A percentile compares a stretch with the other conserved stretches of the same genome.
phyloP scores from a whole-genome alignment of 345 rosid species.

The Heritiera littoralis region DNA sequence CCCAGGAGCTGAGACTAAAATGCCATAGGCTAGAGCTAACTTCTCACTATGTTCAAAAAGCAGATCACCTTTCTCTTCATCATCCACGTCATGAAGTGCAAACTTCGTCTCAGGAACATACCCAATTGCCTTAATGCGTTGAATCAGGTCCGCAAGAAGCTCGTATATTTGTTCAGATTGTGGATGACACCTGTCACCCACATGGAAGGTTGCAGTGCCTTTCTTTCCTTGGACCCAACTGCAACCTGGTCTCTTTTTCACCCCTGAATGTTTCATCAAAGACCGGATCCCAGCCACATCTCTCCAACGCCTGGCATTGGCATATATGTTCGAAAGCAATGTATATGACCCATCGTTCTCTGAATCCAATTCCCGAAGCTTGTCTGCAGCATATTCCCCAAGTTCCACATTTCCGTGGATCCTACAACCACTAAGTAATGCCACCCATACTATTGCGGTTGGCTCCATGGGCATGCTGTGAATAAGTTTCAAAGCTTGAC shows the following conservation, averaged over 20 bases:
- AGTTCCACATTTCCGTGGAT: slow-evolving; percentile 72
- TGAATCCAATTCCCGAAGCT: slow-evolving; percentile 47
- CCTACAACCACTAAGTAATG: slow-evolving; percentile 76
- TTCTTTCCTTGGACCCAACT: slow-evolving; percentile 84
- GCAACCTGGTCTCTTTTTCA: slow-evolving; percentile 82
- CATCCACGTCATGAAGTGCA: slow-evolving; percentile 89
- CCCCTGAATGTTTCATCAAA: slow-evolving; percentile 63
- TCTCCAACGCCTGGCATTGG: slow-evolving; percentile 79
- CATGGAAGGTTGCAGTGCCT: slow-evolving; percentile 74
- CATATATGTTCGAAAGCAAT: slow-evolving; percentile 77
- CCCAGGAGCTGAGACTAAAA: slow-evolving; percentile 57
- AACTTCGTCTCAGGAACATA: slow-evolving; percentile 77
- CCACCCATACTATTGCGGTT: slow-evolving; percentile 67
- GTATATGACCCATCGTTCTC: slow-evolving; percentile 78
- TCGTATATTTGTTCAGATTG: slow-evolving; percentile 50
- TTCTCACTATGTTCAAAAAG: slow-evolving; percentile 83
- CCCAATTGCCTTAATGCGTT: slow-evolving; percentile 66
- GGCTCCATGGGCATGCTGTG: slow-evolving; percentile 72
- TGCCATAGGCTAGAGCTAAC: slow-evolving; percentile 78
- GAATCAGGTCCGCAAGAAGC: slow-evolving; percentile 55
- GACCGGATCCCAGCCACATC: slow-evolving; percentile 77
- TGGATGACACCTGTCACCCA: slow-evolving; percentile 72
- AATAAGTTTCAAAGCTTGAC: slow-evolving; percentile 62
- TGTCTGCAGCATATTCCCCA: slow-evolving; percentile 69
- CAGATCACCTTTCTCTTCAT: slow-evolving; percentile 84